A percentile compares a stretch with the other conserved stretches of the same genome.
These are phyloP conservation scores for Talaromyces rugulosus DNA, from an alignment of 2,329 filamentous ascomycete genomes.

Conservation along the genomic window DNA sequence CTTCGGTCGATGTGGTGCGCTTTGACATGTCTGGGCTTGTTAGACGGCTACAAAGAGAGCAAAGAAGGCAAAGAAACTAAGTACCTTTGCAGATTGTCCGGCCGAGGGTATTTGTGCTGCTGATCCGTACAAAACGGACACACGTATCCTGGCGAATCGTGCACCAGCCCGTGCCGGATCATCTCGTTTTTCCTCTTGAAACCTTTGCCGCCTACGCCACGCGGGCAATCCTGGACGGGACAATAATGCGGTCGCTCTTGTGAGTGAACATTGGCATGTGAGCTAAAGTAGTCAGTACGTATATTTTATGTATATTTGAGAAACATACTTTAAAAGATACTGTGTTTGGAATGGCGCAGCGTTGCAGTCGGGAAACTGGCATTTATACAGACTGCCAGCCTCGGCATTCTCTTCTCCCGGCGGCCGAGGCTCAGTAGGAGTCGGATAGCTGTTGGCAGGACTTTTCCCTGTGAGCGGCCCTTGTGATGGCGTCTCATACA, in stretches of 20 bases:
- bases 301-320: neutral
- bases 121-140: conserved; percentile 94
- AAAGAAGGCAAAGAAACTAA: neutral
- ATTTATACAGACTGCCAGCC: conserved; percentile 43
- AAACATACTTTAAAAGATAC: conserved; percentile 58
- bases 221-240: conserved; percentile 54
- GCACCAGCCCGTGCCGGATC: conserved; percentile 78
- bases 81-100: conserved; percentile 92
- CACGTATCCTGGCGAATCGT: conserved; percentile 89
- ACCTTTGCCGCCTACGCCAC: conserved; percentile 59
- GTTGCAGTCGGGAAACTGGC: conserved; percentile 53
- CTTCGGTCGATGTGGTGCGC: conserved; percentile 88
- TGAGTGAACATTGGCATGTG: conserved; percentile 59
- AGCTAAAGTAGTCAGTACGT: conserved; percentile 26
- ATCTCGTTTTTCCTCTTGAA: conserved; percentile 69
- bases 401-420: conserved; percentile 23
- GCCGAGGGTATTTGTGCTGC: conserved; percentile 90
- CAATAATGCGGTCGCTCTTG: conserved; percentile 62
- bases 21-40: conserved; percentile 68
- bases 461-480: conserved; percentile 28
- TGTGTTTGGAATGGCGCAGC: conserved; percentile 61
- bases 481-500: conserved; percentile 22
- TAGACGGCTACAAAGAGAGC: neutral
- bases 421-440: conserved; percentile 23
- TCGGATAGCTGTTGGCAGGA: conserved; percentile 35